These are phyloP conservation scores for Davidsoniella eucalypti DNA, from an alignment of 2,329 filamentous ascomycete genomes.

Conservation along the genomic window DNA sequence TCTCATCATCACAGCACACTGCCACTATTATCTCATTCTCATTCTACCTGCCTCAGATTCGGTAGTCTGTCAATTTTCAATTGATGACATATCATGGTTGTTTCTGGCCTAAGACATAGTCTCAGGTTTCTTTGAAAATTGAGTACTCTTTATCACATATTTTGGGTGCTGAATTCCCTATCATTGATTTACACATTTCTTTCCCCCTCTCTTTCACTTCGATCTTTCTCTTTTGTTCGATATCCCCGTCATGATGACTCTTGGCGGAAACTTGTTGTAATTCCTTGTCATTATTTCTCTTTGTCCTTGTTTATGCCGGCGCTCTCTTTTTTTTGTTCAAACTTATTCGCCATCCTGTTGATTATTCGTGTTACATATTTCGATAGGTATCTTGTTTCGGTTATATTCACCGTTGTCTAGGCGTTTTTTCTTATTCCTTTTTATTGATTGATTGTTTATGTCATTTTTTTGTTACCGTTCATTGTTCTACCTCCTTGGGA, in stretches of 20 bases:
- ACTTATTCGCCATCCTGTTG: not conserved
- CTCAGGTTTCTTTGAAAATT: not conserved
- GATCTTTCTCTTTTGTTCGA: not conserved
- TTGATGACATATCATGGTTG: too few relatives aligned
- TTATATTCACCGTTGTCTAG: conserved; percentile 13
- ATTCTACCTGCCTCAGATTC: too few relatives aligned
- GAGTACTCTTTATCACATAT: not conserved
- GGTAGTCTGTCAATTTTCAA: too few relatives aligned
- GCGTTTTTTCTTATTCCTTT: conserved; percentile 10
- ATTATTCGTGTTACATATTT: conserved; percentile 10
- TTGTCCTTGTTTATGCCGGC: not conserved
- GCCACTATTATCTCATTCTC: too few relatives aligned
- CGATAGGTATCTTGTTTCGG: conserved; percentile 1
- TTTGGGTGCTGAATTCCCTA: conserved; percentile 1
- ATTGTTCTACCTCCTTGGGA: not conserved
- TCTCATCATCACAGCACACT: too few relatives aligned
- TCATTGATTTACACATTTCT: not conserved
- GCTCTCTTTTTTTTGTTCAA: not conserved
- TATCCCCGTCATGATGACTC: conserved; percentile 3
- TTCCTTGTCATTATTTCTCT: not conserved
- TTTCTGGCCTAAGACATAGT: too few relatives aligned
- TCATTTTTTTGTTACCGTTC: not conserved
- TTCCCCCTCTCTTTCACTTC: not conserved
- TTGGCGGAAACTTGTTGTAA: conserved; percentile 4
- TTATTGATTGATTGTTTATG: not conserved